Base-by-base conservation (phyloP, 129 eudicot species). In the Saussurea involucrata region DNA sequence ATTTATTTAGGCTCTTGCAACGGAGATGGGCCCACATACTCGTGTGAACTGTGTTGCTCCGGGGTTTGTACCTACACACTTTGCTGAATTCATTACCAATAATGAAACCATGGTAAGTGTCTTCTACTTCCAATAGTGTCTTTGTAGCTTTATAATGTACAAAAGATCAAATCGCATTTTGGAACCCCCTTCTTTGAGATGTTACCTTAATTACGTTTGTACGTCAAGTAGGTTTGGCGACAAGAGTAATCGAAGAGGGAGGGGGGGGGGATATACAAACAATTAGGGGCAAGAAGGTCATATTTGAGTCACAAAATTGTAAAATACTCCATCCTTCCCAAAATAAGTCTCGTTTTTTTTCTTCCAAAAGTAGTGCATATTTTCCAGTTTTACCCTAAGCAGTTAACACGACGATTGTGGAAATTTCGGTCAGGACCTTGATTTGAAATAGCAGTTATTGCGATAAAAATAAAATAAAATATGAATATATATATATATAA, bases 1-100 rank as follows among this genome's bases (percentile, higher is more conserved):
- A 42, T 76, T 64, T 63, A n/a, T 72, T 6, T 78, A 93, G 99
- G 99, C 99, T 34, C 93, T 95, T 81, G 96, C 99, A 32, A 82
- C 90, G 27, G 97, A 95, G 87, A 83, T 92, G 91, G 88, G 91
- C 27, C 97, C 97, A 55, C 81, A 85, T 68, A 92, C 95, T 8
- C 99, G 97, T 55, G 99, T 95, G 18, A 95, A 95, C 77, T 92
- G 99, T 53, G 83, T 95, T 63, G 97, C 96, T 5, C 99, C 99
- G 72, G 97, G 99, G 34, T 81, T 90, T 85, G 96, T 95, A 18
- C 97, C 97, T 4, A 95, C 99, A 64, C 88, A 81, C 80, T 95
- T 92, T 76, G 95, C 99, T 2, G 82, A 78, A 7, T 83, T 75
- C 61, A 81, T 95, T 49, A 90, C 91, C 40, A 73, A 12, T 61